Evolutionary conservation across 179 eudicot genomes (phyloP), one percentile per base, ranked within the genome.

Genomic region (Sideroxylon spinosum): DNA sequence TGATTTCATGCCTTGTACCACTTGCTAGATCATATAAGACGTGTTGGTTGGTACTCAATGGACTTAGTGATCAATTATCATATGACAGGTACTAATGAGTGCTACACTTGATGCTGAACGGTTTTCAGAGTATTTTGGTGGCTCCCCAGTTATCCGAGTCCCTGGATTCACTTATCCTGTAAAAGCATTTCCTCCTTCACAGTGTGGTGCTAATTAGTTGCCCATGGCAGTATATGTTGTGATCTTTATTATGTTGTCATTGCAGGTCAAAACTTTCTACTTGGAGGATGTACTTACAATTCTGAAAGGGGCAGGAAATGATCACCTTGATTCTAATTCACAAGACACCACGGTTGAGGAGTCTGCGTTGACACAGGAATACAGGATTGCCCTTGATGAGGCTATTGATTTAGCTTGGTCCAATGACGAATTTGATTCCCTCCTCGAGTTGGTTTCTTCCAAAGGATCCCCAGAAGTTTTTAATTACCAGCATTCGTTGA

Each of bases 101-200:
- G 99, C 99, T 68, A 96, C 99, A 17, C 75, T 96, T 74, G 98
- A 96, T 82, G 98, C 99, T 32, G 99, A 96, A 81, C 89, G 98
- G 48, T 96, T 92, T 86, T 94, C 99, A 59, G 79, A 87, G 28
- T 96, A 96, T 81, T 96, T 96, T 86, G 97, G 99, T 80, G 98
- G 96, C 85, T 92, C 93, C 73, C 94, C 99, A n/a, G 73, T 94
- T 75, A 89, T 96, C 81, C 89, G 87, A 71, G 97, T 94, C 56
- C 99, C 99, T 50, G 98, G 99, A 23, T 96, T 96, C 76, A 96
- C 99, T 78, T 86, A 94, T 88, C 98, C 98, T 86, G 99, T 96
- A 91, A 85, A 80, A 78, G 32, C 63, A 49, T 71, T 9, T 65
- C 49, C 28, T 66, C 60, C 3, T 74, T 16, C 68, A 49, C 44